Evolutionary conservation across 257 asterid genomes (phyloP), one percentile per base, ranked within the genome.

Genomic region (Galeopsis tetrahit): DNA sequence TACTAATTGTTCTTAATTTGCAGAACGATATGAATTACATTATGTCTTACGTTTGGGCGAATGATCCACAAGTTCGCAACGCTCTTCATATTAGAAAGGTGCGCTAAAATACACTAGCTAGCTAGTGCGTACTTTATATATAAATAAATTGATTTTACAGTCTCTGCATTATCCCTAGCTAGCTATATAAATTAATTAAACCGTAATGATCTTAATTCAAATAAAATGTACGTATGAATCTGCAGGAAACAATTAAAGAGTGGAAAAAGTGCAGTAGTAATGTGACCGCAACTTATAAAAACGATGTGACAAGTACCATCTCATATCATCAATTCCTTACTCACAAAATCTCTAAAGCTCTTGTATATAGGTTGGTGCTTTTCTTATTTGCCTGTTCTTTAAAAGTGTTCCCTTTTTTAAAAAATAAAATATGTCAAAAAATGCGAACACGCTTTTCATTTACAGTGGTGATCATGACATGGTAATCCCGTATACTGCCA

Each of bases 31-130:
- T 33, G 4, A 49, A 68, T 5, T 13, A 59, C 35, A 10, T 32
- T n/a, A 13, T 63, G 6, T 63, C 77, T 1, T 0, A 7, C 38
- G 3, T 10, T 63, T 80, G 84, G 84, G 76, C 81, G 32, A 80
- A 76, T 57, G 65, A 71, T 15, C 68, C 51, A 0, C 52, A 4
- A 8, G 83, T 79, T 44, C 68, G 35, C 71, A 68, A 79, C 8
- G 80, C 78, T 38, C 83, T 79, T 60, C 68, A 66, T 61, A 62
- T 79, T 6, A 59, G 71, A 53, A 71, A 79, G 71, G 83, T 75
- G 65, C 14, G 17, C 10, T 44, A 44, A 21, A 21, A 21, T 21
- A 21, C 28, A 21, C 28, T 21, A 21, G 28, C 28, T 21, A 21
- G 28, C n/a, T n/a, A n/a, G n/a, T n/a, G n/a, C n/a, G n/a, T 21